phyloP scores from a whole-genome alignment of 805 yeast species.

The Saccharomycopsis sp. region DNA sequence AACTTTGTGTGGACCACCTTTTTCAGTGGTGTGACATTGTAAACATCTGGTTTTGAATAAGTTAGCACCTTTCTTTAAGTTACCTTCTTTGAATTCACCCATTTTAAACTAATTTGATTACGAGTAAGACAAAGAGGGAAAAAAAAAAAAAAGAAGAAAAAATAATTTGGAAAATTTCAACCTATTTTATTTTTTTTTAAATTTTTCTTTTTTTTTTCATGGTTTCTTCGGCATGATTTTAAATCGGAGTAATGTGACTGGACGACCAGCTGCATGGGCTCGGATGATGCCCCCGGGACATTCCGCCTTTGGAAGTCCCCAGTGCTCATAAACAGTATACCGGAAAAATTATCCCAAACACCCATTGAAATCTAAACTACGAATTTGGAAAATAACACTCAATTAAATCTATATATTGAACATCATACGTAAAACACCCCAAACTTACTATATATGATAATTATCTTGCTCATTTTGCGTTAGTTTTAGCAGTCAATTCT shows the following conservation, averaged over 20 bases:
- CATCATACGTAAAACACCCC: too few species aligned
- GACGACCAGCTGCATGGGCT: background rate
- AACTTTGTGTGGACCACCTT: slow-evolving; percentile 96
- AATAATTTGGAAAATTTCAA: slow-evolving; percentile 3
- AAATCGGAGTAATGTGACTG: slow-evolving; percentile 4
- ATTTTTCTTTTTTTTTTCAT: background rate
- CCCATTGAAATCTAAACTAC: too few species aligned
- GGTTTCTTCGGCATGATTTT: slow-evolving; percentile 3
- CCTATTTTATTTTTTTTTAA: background rate
- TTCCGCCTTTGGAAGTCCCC: too few species aligned
- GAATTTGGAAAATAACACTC: too few species aligned
- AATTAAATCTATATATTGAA: too few species aligned
- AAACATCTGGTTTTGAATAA: slow-evolving; percentile 98
- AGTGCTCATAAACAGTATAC: too few species aligned
- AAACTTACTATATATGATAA: too few species aligned
- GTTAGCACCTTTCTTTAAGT: slow-evolving; percentile 93
- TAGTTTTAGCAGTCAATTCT: slow-evolving; percentile 46
- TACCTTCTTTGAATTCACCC: slow-evolving; percentile 25
- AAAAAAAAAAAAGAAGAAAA: slow-evolving; percentile 5
- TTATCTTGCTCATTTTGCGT: slow-evolving; percentile 21
- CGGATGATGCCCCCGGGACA: too few species aligned
- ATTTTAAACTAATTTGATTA: slow-evolving; percentile 3
- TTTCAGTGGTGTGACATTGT: slow-evolving; percentile 97
- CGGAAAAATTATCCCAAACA: too few species aligned
- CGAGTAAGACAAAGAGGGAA: background rate